phyloP scores from a whole-genome alignment of 1,284 basidiomycete species.

The Irpex sp. region DNA sequence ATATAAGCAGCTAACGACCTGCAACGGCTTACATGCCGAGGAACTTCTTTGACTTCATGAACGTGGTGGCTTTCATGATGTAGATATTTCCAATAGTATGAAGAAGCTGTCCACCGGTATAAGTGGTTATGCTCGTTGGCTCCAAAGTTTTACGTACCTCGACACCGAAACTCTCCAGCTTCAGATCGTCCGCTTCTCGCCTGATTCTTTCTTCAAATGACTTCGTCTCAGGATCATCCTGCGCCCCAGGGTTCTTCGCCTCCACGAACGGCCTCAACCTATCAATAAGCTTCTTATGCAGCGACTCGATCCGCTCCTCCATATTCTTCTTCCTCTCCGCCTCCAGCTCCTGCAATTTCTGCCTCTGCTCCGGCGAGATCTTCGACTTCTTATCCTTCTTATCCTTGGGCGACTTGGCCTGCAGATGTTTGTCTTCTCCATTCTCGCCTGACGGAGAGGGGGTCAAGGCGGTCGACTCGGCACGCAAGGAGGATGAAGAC shows the following conservation, averaged over 20 bases:
- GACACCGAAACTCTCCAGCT: constrained; percentile 97
- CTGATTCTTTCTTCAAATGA: constrained; percentile 77
- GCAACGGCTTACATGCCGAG: constrained; percentile 68
- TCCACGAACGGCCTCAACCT: constrained; percentile 86
- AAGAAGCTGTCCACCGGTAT: constrained; percentile 48
- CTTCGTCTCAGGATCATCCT: constrained; percentile 80
- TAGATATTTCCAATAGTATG: constrained; percentile 90
- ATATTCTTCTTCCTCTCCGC: constrained; percentile 76
- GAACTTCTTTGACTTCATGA: constrained; percentile 90
- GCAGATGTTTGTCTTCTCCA: constrained; percentile 29
- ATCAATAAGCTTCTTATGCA: constrained; percentile 79
- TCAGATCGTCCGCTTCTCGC: constrained; percentile 93
- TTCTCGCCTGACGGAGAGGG: constrained; percentile 16
- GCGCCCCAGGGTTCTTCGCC: constrained; percentile 83
- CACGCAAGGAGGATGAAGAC: background rate
- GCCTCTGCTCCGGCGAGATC: constrained; percentile 80
- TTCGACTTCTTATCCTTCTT: constrained; percentile 51
- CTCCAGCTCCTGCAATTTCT: constrained; percentile 80
- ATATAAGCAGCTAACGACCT: background rate
- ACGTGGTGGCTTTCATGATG: constrained; percentile 90
- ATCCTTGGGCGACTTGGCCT: constrained; percentile 24
- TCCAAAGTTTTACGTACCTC: constrained; percentile 54
- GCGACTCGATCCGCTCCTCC: constrained; percentile 68
- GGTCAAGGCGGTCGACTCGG: background rate
- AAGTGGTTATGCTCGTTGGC: background rate